Conservation (phyloP, 2,329 filamentous ascomycete species). For the Penicillium sp. region DNA sequence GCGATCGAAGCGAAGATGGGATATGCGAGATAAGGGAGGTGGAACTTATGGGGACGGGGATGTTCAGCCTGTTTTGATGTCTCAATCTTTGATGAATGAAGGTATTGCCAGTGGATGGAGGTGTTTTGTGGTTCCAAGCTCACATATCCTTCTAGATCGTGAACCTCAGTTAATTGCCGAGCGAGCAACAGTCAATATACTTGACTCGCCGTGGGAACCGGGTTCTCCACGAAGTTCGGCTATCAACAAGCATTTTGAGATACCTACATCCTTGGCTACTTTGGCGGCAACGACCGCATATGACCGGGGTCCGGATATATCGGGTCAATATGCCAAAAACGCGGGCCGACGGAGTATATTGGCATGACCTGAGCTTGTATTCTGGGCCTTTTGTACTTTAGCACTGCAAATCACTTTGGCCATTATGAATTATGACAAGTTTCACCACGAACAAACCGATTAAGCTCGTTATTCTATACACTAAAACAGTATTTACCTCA, state of each 20-base stretch:
- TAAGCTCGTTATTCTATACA: not conserved
- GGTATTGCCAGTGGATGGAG: slow-evolving; percentile 2
- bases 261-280: slow-evolving; percentile 15
- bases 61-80: slow-evolving; percentile 13
- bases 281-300: not conserved
- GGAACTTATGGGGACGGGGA: slow-evolving; percentile 6
- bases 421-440: not conserved
- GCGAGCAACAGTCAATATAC: slow-evolving; percentile 24
- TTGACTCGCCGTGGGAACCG: slow-evolving; percentile 15
- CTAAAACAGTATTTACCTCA: not conserved
- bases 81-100: slow-evolving; percentile 6
- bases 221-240: slow-evolving; percentile 1
- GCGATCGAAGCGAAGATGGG: slow-evolving; percentile 23
- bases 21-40: slow-evolving; percentile 17
- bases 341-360: not conserved
- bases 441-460: no score
- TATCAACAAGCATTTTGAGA: slow-evolving; percentile 24
- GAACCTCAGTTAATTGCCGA: not conserved
- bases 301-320: not conserved
- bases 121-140: not conserved
- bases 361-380: not conserved
- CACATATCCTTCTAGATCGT: not conserved
- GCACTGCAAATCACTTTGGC: not conserved
- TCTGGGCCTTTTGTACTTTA: not conserved
- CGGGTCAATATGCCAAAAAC: not conserved